Evolutionary conservation across 768 basidiomycete genomes (phyloP).

Genomic region (Boletus fagicola): DNA sequence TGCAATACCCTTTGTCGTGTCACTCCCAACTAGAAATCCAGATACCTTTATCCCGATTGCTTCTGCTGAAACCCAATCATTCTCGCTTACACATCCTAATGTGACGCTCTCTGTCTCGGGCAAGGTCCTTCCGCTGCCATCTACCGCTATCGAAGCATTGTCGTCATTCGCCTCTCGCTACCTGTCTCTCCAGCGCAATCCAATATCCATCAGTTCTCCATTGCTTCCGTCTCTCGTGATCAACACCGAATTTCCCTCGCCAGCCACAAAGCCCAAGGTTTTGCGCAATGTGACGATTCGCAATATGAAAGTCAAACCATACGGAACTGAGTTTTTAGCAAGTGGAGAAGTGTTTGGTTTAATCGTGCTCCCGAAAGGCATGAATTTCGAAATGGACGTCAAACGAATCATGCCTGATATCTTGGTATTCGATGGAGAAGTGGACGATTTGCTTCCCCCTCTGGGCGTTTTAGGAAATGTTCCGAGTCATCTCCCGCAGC

Average conservation of each 20-base stretch:
- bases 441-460: constrained; percentile 34
- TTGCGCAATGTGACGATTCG: constrained; percentile 71
- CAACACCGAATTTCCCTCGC: constrained; percentile 60
- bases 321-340: constrained; percentile 50
- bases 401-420: constrained; percentile 71
- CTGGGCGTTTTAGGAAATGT: constrained; percentile 28
- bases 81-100: constrained; percentile 65
- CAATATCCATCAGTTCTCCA: constrained; percentile 56
- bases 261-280: constrained; percentile 59
- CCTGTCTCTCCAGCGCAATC: constrained; percentile 54
- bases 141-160: constrained; percentile 40
- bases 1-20: constrained; percentile 60
- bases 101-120: constrained; percentile 59
- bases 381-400: constrained; percentile 64
- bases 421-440: constrained; percentile 72
- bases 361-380: constrained; percentile 66
- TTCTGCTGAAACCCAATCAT: constrained; percentile 52
- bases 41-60: constrained; percentile 46
- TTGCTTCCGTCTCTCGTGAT: constrained; percentile 51
- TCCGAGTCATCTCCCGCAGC: constrained; percentile 55
- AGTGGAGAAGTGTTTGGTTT: constrained; percentile 67
- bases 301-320: constrained; percentile 68
- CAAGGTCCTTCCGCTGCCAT: constrained; percentile 51
- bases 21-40: constrained; percentile 38
- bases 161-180: constrained; percentile 65